These are phyloP conservation scores for Phytophthora aleatoria DNA, from an alignment of 352 stramenopile genomes.

Conservation along the genomic window DNA sequence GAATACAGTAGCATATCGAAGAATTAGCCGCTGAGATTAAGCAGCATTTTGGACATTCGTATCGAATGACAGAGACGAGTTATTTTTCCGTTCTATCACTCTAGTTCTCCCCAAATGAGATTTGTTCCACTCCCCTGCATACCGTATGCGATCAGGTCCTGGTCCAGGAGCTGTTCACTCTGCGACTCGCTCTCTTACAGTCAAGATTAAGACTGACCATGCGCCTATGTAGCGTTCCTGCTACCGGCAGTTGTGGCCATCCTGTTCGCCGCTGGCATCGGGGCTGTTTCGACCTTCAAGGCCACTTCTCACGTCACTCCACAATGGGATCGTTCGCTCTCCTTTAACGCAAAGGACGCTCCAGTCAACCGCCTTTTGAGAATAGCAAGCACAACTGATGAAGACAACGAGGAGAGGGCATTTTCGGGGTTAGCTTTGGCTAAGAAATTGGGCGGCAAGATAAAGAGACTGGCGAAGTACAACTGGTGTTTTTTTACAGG, in stretches of 20 bases:
- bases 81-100: too few relatives aligned
- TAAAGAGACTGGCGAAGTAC: constrained; percentile 16
- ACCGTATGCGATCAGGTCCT: background rate
- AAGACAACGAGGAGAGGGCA: constrained; percentile 4
- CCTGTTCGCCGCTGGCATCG: background rate
- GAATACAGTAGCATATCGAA: too few relatives aligned
- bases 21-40: too few relatives aligned
- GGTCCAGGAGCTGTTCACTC: background rate
- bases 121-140: background rate
- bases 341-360: background rate
- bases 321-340: background rate
- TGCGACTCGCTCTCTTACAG: background rate
- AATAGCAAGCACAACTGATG: background rate
- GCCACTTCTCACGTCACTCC: background rate
- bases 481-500: constrained; percentile 16
- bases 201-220: background rate
- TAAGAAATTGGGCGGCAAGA: background rate
- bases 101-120: background rate
- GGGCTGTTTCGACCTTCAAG: background rate
- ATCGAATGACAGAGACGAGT: too few relatives aligned
- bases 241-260: background rate
- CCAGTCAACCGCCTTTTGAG: background rate
- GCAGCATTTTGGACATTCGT: too few relatives aligned
- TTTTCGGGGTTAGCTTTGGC: background rate
- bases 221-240: background rate